These are phyloP conservation scores for Aphanoascus verrucosus DNA, from an alignment of 2,329 filamentous ascomycete species.

Conservation along the genomic window DNA sequence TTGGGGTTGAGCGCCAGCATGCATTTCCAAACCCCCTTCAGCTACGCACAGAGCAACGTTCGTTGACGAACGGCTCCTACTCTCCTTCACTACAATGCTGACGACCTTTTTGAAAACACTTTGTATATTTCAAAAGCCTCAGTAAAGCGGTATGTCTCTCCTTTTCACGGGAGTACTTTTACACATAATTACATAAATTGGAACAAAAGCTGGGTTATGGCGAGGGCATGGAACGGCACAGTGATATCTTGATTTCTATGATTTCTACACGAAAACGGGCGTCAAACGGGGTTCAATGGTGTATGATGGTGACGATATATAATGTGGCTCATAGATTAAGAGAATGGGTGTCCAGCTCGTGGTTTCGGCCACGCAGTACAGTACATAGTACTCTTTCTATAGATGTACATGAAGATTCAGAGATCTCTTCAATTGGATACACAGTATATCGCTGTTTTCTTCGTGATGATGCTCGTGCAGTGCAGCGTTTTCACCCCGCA, in stretches of 20 bases:
- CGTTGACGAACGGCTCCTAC: conserved; percentile 20
- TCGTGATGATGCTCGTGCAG: too few relatives aligned
- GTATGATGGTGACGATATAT: conserved; percentile 7
- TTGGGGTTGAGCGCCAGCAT: conserved; percentile 90
- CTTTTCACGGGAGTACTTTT: background rate
- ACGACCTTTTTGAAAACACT: background rate
- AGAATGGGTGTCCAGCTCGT: background rate
- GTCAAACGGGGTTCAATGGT: background rate
- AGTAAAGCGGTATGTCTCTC: background rate
- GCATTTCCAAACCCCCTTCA: conserved; percentile 80
- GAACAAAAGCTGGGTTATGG: background rate
- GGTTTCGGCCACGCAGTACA: background rate
- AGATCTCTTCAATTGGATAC: too few relatives aligned
- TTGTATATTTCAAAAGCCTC: background rate
- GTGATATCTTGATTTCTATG: background rate
- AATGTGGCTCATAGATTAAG: background rate
- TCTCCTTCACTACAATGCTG: background rate
- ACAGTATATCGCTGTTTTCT: too few relatives aligned
- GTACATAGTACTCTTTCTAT: background rate
- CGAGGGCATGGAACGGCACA: background rate
- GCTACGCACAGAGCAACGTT: conserved; percentile 33
- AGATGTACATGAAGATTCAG: too few relatives aligned
- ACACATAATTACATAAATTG: conserved; percentile 2
- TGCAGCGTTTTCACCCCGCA: too few relatives aligned
- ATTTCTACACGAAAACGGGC: background rate